phyloP scores from a whole-genome alignment of 805 yeast species.

The Kodamaea restingae region DNA sequence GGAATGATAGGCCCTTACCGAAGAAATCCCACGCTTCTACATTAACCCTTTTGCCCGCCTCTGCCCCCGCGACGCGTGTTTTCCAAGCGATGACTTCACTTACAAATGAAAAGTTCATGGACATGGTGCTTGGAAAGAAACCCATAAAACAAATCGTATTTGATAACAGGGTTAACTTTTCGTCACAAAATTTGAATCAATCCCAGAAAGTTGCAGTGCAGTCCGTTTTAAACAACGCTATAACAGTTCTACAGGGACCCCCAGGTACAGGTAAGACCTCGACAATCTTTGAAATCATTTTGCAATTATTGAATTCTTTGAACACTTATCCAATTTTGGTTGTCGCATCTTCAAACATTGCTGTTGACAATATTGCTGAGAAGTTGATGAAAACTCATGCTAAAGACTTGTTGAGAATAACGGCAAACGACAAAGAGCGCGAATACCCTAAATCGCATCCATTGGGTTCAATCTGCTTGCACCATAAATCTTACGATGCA shows the following conservation, averaged over 20 bases:
- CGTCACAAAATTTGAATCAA: slow-evolving; percentile 48
- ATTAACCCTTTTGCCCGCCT: slow-evolving; percentile 51
- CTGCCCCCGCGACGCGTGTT: slow-evolving; percentile 59
- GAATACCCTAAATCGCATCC: slow-evolving; percentile 59
- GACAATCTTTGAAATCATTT: slow-evolving; percentile 40
- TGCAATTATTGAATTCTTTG: slow-evolving; percentile 52
- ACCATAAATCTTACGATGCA: slow-evolving; percentile 51
- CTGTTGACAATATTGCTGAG: slow-evolving; percentile 73
- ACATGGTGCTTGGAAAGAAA: slow-evolving; percentile 52
- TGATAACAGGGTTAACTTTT: slow-evolving; percentile 48
- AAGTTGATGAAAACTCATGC: slow-evolving; percentile 51
- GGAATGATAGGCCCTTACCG: slow-evolving; percentile 56
- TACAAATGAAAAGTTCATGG: slow-evolving; percentile 48
- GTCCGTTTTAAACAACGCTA: slow-evolving; percentile 47
- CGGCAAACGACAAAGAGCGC: slow-evolving; percentile 55
- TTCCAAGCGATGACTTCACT: slow-evolving; percentile 63
- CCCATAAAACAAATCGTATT: slow-evolving; percentile 55
- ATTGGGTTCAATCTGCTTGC: slow-evolving; percentile 57
- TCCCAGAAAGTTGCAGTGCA: slow-evolving; percentile 58
- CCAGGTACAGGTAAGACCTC: slow-evolving; percentile 43
- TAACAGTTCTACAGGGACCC: slow-evolving; percentile 47
- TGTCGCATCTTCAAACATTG: slow-evolving; percentile 73
- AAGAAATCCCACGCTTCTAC: slow-evolving; percentile 34
- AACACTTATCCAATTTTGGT: slow-evolving; percentile 62
- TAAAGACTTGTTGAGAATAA: slow-evolving; percentile 52